A percentile compares a stretch with the other conserved stretches of the same genome.
Evolutionary conservation across 1,284 basidiomycete genomes (phyloP).

Genomic region (Chondrostereum purpureum): DNA sequence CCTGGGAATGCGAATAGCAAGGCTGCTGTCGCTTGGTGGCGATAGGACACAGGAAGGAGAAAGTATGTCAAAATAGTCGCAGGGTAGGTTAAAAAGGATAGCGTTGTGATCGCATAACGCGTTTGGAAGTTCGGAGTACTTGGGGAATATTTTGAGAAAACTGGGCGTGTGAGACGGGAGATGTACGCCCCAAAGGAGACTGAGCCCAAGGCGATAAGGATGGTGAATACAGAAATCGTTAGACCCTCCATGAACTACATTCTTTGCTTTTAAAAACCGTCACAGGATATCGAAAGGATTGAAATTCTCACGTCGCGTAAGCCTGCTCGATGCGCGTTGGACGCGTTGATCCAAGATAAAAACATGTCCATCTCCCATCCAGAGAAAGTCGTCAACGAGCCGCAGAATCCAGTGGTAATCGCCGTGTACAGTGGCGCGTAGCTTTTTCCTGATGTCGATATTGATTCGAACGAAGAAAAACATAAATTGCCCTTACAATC

Average conservation of each 20-base stretch:
- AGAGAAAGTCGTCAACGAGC: slow-evolving; percentile 94
- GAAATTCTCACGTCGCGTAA: slow-evolving; percentile 66
- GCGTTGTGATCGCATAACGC: slow-evolving; percentile 38
- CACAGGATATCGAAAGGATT: slow-evolving; percentile 5
- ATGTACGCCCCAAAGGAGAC: slow-evolving; percentile 56
- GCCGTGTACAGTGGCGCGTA: slow-evolving; percentile 87
- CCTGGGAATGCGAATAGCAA: slow-evolving; percentile 89
- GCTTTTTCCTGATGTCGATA: slow-evolving; percentile 31
- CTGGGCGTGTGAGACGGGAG: slow-evolving; percentile 34
- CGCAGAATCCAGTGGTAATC: slow-evolving; percentile 93
- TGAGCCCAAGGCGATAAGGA: slow-evolving; percentile 64
- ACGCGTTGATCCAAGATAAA: slow-evolving; percentile 75
- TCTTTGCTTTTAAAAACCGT: slow-evolving; percentile 8
- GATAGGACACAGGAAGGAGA: slow-evolving; percentile 60
- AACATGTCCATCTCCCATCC: slow-evolving; percentile 92
- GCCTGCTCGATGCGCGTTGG: slow-evolving; percentile 53
- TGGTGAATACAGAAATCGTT: slow-evolving; percentile 76
- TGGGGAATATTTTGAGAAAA: slow-evolving; percentile 31
- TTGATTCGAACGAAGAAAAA: background rate
- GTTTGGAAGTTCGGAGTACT: slow-evolving; percentile 31
- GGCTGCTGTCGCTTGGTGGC: slow-evolving; percentile 81
- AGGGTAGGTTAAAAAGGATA: slow-evolving; percentile 53
- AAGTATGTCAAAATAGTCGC: slow-evolving; percentile 77
- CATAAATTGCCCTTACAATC: slow-evolving; percentile 57
- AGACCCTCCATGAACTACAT: slow-evolving; percentile 79